Conservation (phyloP, 805 yeast species). For the Metschnikowia proteae region DNA sequence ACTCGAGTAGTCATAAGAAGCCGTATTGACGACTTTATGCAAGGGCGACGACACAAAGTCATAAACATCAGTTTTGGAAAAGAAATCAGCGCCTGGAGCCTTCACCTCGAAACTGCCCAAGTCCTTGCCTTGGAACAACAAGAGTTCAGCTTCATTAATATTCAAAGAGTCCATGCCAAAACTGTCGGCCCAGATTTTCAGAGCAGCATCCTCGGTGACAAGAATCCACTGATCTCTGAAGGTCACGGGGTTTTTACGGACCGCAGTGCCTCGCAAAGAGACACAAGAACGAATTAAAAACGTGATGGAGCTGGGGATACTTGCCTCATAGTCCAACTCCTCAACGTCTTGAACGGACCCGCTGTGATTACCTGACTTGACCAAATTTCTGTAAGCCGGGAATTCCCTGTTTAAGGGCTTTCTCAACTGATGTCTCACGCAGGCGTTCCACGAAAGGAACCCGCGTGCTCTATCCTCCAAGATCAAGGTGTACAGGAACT, state of each 20-base stretch:
- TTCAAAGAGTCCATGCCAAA: slow-evolving; percentile 51
- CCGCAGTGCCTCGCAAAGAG: slow-evolving; percentile 47
- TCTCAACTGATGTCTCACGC: slow-evolving; percentile 40
- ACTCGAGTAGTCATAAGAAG: slow-evolving; percentile 13
- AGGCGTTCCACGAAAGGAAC: slow-evolving; percentile 50
- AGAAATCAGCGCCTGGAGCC: slow-evolving; percentile 28
- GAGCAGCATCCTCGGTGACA: slow-evolving; percentile 57
- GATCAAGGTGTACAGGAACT: slow-evolving; percentile 21
- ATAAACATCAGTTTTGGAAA: slow-evolving; percentile 12
- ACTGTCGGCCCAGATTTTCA: slow-evolving; percentile 52
- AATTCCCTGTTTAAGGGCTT: slow-evolving; percentile 45
- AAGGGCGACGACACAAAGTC: slow-evolving; percentile 8
- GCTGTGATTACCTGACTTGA: neutral
- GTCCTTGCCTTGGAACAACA: slow-evolving; percentile 36
- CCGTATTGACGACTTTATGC: slow-evolving; percentile 16
- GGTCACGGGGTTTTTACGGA: slow-evolving; percentile 20
- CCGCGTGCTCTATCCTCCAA: slow-evolving; percentile 41
- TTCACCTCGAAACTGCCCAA: slow-evolving; percentile 24
- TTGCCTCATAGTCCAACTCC: slow-evolving; percentile 1
- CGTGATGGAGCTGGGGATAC: neutral
- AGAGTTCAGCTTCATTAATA: slow-evolving; percentile 48
- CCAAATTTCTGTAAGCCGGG: slow-evolving; percentile 30
- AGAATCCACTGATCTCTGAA: slow-evolving; percentile 47
- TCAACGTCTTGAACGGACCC: neutral
- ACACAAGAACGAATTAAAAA: slow-evolving; percentile 53